Evolutionary conservation across 257 asterid species (phyloP).

Genomic region (Solanum lycopersicoides): DNA sequence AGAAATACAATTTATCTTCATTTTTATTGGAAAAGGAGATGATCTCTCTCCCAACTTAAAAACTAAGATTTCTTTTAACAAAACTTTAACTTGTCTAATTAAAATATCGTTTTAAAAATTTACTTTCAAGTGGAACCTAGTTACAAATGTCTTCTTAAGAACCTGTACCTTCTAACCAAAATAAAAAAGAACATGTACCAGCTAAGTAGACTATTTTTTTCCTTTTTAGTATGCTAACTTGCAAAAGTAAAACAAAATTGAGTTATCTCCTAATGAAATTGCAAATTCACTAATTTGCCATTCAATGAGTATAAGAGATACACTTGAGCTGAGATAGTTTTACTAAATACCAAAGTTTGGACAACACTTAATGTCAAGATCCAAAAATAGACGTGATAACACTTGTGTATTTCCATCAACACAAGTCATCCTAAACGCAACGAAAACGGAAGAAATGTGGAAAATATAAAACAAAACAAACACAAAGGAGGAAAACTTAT

Average conservation of each 20-base stretch:
- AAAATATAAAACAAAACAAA: too few species aligned
- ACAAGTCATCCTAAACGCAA: too few species aligned
- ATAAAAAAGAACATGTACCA: neutral
- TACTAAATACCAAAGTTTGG: neutral
- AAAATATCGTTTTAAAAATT: too few species aligned
- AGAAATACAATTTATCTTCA: neutral
- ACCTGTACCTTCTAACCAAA: neutral
- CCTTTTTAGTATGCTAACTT: neutral
- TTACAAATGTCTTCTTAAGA: neutral
- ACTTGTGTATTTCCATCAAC: too few species aligned
- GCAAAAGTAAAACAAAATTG: neutral
- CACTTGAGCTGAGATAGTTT: neutral
- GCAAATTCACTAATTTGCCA: neutral
- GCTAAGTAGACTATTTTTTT: neutral
- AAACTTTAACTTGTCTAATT: neutral
- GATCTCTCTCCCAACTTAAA: too few species aligned
- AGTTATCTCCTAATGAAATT: neutral
- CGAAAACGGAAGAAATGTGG: too few species aligned
- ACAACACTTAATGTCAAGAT: too few species aligned
- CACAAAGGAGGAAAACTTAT: too few species aligned
- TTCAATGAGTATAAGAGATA: neutral
- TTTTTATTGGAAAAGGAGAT: too few species aligned
- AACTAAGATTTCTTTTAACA: too few species aligned
- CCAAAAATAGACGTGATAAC: too few species aligned
- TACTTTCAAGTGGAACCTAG: neutral